phyloP scores from a whole-genome alignment of 768 basidiomycete species.

The Russula virescens region DNA sequence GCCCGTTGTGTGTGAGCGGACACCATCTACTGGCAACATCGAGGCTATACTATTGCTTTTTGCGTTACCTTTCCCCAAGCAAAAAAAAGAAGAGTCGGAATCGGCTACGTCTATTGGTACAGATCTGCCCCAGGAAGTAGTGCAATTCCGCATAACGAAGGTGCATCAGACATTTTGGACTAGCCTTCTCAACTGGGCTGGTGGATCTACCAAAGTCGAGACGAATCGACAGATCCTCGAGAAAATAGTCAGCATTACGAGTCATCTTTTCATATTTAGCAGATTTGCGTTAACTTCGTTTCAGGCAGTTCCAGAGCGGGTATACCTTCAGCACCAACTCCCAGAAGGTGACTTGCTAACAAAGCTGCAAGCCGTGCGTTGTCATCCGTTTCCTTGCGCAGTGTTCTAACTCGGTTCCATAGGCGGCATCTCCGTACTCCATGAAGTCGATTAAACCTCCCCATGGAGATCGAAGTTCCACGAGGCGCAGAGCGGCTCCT shows the following conservation, averaged over 20 bases:
- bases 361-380: conserved; percentile 54
- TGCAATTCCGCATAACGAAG: conserved; percentile 45
- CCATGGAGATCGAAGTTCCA: conserved; percentile 32
- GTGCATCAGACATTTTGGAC: conserved; percentile 51
- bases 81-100: conserved; percentile 20
- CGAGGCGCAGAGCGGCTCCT: conserved; percentile 34
- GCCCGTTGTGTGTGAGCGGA: conserved; percentile 45
- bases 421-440: conserved; percentile 44
- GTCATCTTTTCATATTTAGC: background rate
- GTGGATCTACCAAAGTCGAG: conserved; percentile 47
- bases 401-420: background rate
- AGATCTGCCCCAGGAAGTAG: conserved; percentile 33
- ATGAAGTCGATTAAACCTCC: conserved; percentile 58
- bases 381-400: background rate
- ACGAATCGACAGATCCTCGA: conserved; percentile 43
- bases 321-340: conserved; percentile 54
- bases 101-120: background rate
- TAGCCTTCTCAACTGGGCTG: conserved; percentile 55
- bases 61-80: conserved; percentile 40
- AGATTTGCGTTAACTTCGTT: background rate
- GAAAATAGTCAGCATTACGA: conserved; percentile 38
- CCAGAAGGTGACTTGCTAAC: conserved; percentile 49
- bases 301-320: conserved; percentile 41
- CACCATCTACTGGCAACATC: conserved; percentile 17
- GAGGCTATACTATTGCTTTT: conserved; percentile 39